These are phyloP conservation scores for Colletotrichum abscissum DNA, from an alignment of 2,329 filamentous ascomycete species.

Conservation along the genomic window DNA sequence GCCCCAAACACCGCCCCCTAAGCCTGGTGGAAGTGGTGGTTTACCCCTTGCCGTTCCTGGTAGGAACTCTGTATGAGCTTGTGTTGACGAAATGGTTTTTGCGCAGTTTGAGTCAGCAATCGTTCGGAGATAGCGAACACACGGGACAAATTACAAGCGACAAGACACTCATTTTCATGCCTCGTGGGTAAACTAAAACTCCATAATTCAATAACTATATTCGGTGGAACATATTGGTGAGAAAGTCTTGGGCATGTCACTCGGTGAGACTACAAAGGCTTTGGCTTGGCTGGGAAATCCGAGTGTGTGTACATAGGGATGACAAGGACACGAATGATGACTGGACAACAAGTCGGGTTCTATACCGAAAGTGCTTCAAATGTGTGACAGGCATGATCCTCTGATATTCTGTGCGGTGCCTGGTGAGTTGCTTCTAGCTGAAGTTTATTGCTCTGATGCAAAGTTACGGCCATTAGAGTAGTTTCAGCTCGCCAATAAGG, in stretches of 20 bases:
- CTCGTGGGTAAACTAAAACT: constrained; percentile 4
- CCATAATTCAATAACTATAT: background rate
- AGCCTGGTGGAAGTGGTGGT: background rate
- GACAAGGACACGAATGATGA: constrained; percentile 5
- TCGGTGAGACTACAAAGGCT: background rate
- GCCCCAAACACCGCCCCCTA: background rate
- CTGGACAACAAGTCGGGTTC: background rate
- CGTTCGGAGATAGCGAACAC: background rate
- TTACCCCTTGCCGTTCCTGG: constrained; percentile 24
- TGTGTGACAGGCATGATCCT: background rate
- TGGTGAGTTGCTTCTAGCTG: background rate
- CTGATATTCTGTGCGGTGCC: background rate
- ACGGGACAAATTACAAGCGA: constrained; percentile 5
- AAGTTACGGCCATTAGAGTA: background rate
- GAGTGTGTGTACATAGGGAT: constrained; percentile 17
- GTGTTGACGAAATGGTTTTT: constrained; percentile 28
- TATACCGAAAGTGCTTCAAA: background rate
- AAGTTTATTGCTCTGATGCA: background rate
- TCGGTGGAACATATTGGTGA: background rate
- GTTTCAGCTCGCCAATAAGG: background rate
- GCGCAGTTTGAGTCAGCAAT: constrained; percentile 15
- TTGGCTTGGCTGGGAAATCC: background rate
- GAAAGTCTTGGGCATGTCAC: background rate
- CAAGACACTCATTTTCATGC: background rate
- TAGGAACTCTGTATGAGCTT: constrained; percentile 7